These are phyloP conservation scores for Coemansia sp. DNA, from an alignment of 192 early-diverging fungal species.

Conservation along the genomic window DNA sequence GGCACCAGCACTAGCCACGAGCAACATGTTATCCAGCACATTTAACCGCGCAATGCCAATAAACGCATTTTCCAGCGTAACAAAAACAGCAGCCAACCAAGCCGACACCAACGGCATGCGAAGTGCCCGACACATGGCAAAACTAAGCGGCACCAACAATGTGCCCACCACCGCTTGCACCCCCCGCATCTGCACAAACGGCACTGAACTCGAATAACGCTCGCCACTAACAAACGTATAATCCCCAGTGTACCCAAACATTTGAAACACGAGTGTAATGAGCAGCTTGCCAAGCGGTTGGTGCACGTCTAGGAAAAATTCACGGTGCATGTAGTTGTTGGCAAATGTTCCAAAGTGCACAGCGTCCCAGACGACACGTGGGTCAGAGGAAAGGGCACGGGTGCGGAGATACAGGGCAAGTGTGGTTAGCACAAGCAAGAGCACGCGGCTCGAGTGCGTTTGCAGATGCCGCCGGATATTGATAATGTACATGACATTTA, in stretches of 20 bases:
- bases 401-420: conserved; percentile 27
- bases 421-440: neutral
- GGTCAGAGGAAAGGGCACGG: conserved; percentile 56
- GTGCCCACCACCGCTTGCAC: conserved; percentile 75
- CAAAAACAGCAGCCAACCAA: conserved; percentile 68
- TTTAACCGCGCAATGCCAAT: conserved; percentile 81
- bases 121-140: conserved; percentile 50
- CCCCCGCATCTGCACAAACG: conserved; percentile 75
- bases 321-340: conserved; percentile 80
- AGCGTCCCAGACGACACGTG: conserved; percentile 82
- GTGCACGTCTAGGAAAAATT: conserved; percentile 97
- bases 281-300: conserved; percentile 85
- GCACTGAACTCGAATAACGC: conserved; percentile 79
- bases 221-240: conserved; percentile 81
- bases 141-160: conserved; percentile 75
- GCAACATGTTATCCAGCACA: conserved; percentile 89
- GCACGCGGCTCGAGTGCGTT: neutral
- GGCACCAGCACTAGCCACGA: conserved; percentile 69
- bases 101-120: conserved; percentile 9
- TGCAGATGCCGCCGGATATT: neutral
- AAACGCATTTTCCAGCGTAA: conserved; percentile 65
- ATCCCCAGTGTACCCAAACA: conserved; percentile 74
- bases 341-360: conserved; percentile 98
- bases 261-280: conserved; percentile 62
- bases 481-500: neutral